phyloP scores from a whole-genome alignment of 163 green algal genomes.

The Scenedesmus sp. region DNA sequence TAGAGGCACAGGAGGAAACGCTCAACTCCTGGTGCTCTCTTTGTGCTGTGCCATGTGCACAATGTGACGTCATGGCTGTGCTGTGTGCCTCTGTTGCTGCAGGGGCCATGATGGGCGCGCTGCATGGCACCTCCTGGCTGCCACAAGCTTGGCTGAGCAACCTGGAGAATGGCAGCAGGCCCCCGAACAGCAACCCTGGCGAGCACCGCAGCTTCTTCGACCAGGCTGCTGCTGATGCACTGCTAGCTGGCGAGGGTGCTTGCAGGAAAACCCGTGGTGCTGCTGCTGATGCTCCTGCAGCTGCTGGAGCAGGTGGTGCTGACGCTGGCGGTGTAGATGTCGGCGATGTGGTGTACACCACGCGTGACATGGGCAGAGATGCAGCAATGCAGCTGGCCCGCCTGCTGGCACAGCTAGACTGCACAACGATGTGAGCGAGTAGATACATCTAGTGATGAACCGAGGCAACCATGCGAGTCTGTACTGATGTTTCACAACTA shows the following conservation, averaged over 20 bases:
- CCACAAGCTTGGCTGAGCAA: slow-evolving; percentile 53
- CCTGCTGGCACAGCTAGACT: slow-evolving; percentile 22
- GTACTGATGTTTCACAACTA: not conserved
- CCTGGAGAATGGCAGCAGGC: slow-evolving; percentile 55
- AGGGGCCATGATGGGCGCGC: slow-evolving; percentile 60
- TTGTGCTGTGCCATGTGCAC: not conserved
- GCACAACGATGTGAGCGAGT: not conserved
- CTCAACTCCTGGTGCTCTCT: not conserved
- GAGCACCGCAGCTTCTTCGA: not conserved
- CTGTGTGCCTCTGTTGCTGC: not conserved
- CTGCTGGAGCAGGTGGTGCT: not conserved
- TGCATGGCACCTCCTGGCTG: slow-evolving; percentile 62
- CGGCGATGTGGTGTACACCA: slow-evolving; percentile 14
- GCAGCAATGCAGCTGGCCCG: slow-evolving; percentile 12
- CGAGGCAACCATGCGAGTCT: not conserved
- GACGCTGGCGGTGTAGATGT: not conserved
- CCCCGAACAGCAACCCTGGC: not conserved
- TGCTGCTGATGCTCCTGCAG: slow-evolving; percentile 12
- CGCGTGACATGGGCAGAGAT: slow-evolving; percentile 38
- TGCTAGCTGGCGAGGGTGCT: not conserved
- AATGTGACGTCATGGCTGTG: not conserved
- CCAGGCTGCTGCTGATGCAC: slow-evolving; percentile 11
- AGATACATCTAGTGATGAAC: not conserved
- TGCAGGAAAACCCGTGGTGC: not conserved
- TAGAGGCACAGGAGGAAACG: too few species aligned